Base-by-base conservation (phyloP, 768 basidiomycete genomes). In the Glaciozyma martinii region DNA sequence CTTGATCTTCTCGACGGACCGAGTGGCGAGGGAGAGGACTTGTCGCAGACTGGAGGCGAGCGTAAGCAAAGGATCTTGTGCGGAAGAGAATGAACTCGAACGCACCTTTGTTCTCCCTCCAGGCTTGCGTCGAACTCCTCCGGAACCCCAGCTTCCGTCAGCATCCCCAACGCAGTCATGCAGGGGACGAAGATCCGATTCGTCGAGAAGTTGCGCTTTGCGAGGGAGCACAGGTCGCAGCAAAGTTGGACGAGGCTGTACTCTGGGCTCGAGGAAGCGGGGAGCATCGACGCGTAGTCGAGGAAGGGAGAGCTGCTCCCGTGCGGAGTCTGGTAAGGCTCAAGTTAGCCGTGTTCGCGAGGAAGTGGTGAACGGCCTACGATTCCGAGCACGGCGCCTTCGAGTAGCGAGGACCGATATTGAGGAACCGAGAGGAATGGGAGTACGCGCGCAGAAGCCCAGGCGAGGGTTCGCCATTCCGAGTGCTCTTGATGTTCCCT, bases 101-200 rank as follows among this genome's bases (percentile, higher is more conserved):
- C 66, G 60, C 53, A 63, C 63, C 52, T 37, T 13, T 43, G 44
- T 19, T 43, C 54, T 1, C 43, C 61, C 21, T 66, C 61, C 52
- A 63, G 60, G 49, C 55, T 67, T 10, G 3, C 23, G 2, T 50
- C 56, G 21, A 66, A 29, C 29, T 55, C 56, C 25, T 66, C 77
- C 61, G 92, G 77, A 3, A 79, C 81, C 61, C 86, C 86, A 44
- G 81, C 84, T 71, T 89, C 86, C 10, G 91, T 79, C 33, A 97
- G 76, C 32, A 86, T 76, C 66, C 85, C 84, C 61, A 90, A 82
- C 3, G 86, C 85, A 71, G 88, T 85, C 65, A 95, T 76, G 16
- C 87, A 81, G 0, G 94, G 92, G n/a, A 95, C 80, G 47, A 94
- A 85, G 33, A 89, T 78, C 15, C 81, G 78, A 73, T 95, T 97